Evolutionary conservation across 1,284 basidiomycete species (phyloP).

Genomic region (Abortiporus biennis): DNA sequence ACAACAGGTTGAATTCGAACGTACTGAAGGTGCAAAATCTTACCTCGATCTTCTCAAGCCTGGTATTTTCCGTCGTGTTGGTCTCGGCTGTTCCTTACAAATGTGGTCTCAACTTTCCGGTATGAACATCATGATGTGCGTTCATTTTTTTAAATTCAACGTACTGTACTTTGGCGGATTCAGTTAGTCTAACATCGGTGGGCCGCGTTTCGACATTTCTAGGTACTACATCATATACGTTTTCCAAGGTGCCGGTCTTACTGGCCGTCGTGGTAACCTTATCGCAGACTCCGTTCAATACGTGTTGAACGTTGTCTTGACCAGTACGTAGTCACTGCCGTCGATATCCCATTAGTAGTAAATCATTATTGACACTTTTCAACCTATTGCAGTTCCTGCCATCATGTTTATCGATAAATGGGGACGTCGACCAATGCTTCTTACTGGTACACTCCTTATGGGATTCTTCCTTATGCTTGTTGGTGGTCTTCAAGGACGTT

Average conservation of each 20-base stretch:
- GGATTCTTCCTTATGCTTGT: slow-evolving; percentile 74
- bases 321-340: slow-evolving; percentile 30
- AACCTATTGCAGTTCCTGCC: slow-evolving; percentile 43
- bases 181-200: no score
- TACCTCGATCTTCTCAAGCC: slow-evolving; percentile 60
- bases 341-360: background rate
- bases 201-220: background rate
- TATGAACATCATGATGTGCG: slow-evolving; percentile 61
- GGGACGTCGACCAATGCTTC: slow-evolving; percentile 74
- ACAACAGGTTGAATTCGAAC: slow-evolving; percentile 67
- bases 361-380: background rate
- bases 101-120: slow-evolving; percentile 44
- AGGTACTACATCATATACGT: slow-evolving; percentile 76
- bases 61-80: slow-evolving; percentile 37
- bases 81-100: slow-evolving; percentile 36
- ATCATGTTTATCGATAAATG: slow-evolving; percentile 75
- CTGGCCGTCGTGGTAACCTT: slow-evolving; percentile 61
- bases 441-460: slow-evolving; percentile 62
- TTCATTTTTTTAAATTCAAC: slow-evolving; percentile 5
- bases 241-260: slow-evolving; percentile 71
- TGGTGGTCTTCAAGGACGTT: slow-evolving; percentile 65
- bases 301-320: slow-evolving; percentile 68
- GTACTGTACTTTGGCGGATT: background rate
- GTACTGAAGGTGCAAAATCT: slow-evolving; percentile 64
- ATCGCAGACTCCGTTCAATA: slow-evolving; percentile 78